Conservation (phyloP, 2,329 filamentous ascomycete genomes). For the Talaromyces sp. region DNA sequence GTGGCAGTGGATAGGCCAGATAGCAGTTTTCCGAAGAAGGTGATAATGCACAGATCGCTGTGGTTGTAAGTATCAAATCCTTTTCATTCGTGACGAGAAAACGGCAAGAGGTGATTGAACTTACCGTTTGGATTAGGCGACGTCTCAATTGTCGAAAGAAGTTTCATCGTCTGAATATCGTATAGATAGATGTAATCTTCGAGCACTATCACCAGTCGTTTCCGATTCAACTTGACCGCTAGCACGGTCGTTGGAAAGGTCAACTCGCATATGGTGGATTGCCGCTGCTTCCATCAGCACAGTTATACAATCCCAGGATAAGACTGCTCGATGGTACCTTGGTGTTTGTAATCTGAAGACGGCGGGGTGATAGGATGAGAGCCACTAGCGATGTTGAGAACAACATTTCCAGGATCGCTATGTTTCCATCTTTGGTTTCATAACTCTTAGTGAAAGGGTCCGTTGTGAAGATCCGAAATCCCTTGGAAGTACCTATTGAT, state of each 20-base stretch:
- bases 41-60: constrained; percentile 85
- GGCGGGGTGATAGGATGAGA: constrained; percentile 83
- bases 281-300: constrained; percentile 47
- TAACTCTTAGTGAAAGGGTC: constrained; percentile 95
- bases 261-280: constrained; percentile 93
- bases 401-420: constrained; percentile 96
- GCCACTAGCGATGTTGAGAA: constrained; percentile 97
- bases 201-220: constrained; percentile 85
- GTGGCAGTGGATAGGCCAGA: constrained; percentile 85
- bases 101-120: constrained; percentile 3
- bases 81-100: no score
- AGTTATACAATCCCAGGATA: neutral
- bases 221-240: constrained; percentile 89
- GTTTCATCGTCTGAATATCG: constrained; percentile 97
- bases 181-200: constrained; percentile 98
- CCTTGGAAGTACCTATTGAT: constrained; percentile 74
- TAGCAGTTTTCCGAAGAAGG: constrained; percentile 95
- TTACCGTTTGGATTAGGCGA: constrained; percentile 81
- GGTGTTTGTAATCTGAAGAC: constrained; percentile 94
- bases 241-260: constrained; percentile 97
- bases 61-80: neutral
- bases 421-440: constrained; percentile 90
- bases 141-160: constrained; percentile 87
- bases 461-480: constrained; percentile 94
- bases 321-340: constrained; percentile 58